These are phyloP conservation scores for Striga asiatica DNA, from an alignment of 257 asterid genomes.

Conservation along the genomic window DNA sequence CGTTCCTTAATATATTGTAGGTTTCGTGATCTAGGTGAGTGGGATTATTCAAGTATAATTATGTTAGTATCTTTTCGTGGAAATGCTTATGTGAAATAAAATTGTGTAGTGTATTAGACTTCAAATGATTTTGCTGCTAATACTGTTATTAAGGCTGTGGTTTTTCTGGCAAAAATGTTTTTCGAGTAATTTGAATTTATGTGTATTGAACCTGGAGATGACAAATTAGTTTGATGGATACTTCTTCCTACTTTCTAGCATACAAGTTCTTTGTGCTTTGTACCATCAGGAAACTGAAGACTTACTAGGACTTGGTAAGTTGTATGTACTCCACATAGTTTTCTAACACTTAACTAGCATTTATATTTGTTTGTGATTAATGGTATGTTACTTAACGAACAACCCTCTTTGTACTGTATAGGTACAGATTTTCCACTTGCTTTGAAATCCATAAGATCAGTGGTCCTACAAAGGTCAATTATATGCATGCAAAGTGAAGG, in stretches of 20 bases:
- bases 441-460: not conserved
- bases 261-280: not conserved
- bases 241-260: not conserved
- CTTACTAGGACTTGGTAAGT: not conserved
- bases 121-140: not conserved
- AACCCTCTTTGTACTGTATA: not conserved
- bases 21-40: slow-evolving; percentile 93
- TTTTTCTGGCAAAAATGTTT: not conserved
- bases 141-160: not conserved
- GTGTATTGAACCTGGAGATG: not conserved
- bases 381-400: not conserved
- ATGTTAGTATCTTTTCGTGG: no score
- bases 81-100: not conserved
- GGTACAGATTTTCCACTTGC: not conserved
- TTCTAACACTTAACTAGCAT: not conserved
- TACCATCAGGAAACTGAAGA: not conserved
- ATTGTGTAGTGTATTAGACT: not conserved
- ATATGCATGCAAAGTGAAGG: slow-evolving; percentile 83
- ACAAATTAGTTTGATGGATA: not conserved
- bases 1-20: slow-evolving; percentile 33
- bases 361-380: not conserved
- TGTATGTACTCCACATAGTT: not conserved
- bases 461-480: slow-evolving; percentile 17
- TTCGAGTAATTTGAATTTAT: not conserved
- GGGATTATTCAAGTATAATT: not conserved